These are phyloP conservation scores for Dichotomocladium elegans DNA, from an alignment of 371 early-diverging fungal genomes.

Conservation along the genomic window DNA sequence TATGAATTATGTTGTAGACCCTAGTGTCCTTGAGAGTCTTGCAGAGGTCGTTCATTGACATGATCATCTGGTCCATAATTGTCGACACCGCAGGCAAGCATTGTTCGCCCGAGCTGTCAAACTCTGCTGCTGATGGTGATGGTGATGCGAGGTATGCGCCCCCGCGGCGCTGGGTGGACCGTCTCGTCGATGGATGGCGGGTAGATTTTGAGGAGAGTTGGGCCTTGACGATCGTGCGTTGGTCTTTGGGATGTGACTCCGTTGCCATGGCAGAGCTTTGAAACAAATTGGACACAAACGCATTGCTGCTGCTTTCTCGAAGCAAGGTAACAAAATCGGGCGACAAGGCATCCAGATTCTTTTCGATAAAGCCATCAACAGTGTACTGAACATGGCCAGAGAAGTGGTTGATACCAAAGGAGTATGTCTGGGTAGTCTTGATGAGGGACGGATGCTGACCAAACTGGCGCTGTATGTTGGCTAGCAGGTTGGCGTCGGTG, in stretches of 20 bases:
- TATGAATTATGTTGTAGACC: slow-evolving; percentile 83
- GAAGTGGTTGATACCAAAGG: slow-evolving; percentile 79
- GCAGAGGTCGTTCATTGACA: slow-evolving; percentile 65
- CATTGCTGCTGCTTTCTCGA: slow-evolving; percentile 63
- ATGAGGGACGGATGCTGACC: slow-evolving; percentile 28
- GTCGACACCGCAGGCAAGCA: slow-evolving; percentile 60
- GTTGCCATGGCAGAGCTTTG: slow-evolving; percentile 75
- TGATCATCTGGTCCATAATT: slow-evolving; percentile 62
- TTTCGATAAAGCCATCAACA: slow-evolving; percentile 64
- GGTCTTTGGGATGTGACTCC: slow-evolving; percentile 79
- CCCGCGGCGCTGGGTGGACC: slow-evolving; percentile 25
- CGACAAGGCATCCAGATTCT: slow-evolving; percentile 69
- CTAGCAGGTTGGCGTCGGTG: slow-evolving; percentile 50
- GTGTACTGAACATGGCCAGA: slow-evolving; percentile 68
- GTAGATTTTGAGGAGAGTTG: slow-evolving; percentile 63
- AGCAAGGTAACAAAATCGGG: slow-evolving; percentile 82
- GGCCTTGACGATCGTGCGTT: slow-evolving; percentile 43
- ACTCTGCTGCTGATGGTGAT: slow-evolving; percentile 5
- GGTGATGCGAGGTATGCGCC: background rate
- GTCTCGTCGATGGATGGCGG: slow-evolving; percentile 67
- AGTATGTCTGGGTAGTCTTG: slow-evolving; percentile 28
- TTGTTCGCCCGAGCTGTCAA: slow-evolving; percentile 29
- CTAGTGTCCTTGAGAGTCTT: slow-evolving; percentile 73
- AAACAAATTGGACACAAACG: slow-evolving; percentile 82
- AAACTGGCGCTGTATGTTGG: slow-evolving; percentile 29